Evolutionary conservation across 345 rosid genomes (phyloP).

Genomic region (Hibiscus mutabilis): DNA sequence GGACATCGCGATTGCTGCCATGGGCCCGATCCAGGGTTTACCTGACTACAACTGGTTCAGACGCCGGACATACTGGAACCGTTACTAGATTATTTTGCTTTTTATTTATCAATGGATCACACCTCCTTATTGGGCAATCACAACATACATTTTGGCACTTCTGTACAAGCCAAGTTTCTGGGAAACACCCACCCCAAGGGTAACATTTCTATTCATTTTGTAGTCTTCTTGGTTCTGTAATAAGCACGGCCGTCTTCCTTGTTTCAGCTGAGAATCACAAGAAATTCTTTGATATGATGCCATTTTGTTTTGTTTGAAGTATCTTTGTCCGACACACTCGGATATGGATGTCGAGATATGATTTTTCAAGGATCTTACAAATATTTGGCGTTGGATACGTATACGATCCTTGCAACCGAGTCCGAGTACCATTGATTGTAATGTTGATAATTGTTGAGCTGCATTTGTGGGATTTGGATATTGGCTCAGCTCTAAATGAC

Average conservation of each 20-base stretch:
- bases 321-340: background rate
- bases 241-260: slow-evolving; percentile 24
- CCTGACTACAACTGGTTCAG: slow-evolving; percentile 98
- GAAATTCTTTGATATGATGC: background rate
- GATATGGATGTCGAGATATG: background rate
- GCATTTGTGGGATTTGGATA: background rate
- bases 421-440: background rate
- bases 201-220: slow-evolving; percentile 13
- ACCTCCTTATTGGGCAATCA: background rate
- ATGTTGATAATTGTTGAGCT: background rate
- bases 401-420: background rate
- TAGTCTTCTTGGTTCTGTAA: slow-evolving; percentile 17
- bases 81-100: slow-evolving; percentile 42
- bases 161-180: slow-evolving; percentile 9
- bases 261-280: slow-evolving; percentile 13
- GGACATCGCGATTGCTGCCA: slow-evolving; percentile 93
- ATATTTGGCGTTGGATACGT: background rate
- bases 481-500: background rate
- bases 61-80: slow-evolving; percentile 96
- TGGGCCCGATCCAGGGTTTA: slow-evolving; percentile 87
- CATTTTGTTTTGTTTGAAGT: background rate
- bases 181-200: slow-evolving; percentile 12
- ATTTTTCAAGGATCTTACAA: background rate
- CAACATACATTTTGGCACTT: slow-evolving; percentile 15
- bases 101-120: background rate